Evolutionary conservation across 2,329 filamentous ascomycete genomes (phyloP).

Genomic region (Mycosphaerella sp.): DNA sequence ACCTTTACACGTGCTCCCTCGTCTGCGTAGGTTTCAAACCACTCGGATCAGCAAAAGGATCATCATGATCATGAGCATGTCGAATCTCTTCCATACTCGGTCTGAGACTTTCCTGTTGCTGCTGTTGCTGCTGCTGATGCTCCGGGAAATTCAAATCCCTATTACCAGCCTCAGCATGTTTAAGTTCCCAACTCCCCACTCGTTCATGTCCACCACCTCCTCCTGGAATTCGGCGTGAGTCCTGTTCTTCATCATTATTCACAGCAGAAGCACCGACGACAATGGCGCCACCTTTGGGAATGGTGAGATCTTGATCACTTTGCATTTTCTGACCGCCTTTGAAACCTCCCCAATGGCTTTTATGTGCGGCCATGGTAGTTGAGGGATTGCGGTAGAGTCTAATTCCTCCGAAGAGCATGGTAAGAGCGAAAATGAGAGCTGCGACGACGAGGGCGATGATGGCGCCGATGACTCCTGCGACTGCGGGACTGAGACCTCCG

Average conservation of each 20-base stretch:
- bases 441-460: constrained; percentile 46
- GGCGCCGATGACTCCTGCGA: constrained; percentile 52
- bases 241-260: constrained; percentile 12
- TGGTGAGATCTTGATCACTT: constrained; percentile 48
- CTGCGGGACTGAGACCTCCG: constrained; percentile 10
- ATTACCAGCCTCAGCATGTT: constrained; percentile 30
- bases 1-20: constrained; percentile 42
- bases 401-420: constrained; percentile 43
- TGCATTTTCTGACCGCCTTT: constrained; percentile 50
- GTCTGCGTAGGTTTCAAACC: constrained; percentile 39
- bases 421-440: constrained; percentile 37
- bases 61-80: background rate
- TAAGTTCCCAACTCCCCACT: constrained; percentile 53
- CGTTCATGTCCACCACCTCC: constrained; percentile 43
- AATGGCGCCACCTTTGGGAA: constrained; percentile 40
- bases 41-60: constrained; percentile 35
- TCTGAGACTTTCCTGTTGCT: constrained; percentile 25
- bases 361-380: background rate
- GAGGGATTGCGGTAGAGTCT: constrained; percentile 37
- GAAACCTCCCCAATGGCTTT: constrained; percentile 46
- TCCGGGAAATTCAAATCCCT: constrained; percentile 14
- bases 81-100: constrained; percentile 40
- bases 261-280: constrained; percentile 31
- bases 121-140: background rate
- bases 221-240: constrained; percentile 17